These are phyloP conservation scores for Vanrija sp. DNA, from an alignment of 1,284 basidiomycete genomes.

Conservation along the genomic window DNA sequence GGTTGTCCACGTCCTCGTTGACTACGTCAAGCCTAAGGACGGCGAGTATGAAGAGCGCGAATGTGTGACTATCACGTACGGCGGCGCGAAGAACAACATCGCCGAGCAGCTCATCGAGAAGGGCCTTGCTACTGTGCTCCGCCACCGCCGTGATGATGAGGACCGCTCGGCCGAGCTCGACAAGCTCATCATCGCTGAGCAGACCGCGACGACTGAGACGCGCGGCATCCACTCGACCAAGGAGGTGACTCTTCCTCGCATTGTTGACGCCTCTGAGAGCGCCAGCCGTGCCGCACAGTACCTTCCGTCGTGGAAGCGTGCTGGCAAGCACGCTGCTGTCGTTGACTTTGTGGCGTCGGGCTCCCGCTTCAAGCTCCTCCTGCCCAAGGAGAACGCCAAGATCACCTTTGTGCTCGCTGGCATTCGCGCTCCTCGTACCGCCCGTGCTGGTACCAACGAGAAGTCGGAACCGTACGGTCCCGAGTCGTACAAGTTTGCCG, in stretches of 20 bases:
- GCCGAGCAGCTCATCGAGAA: constrained; percentile 90
- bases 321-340: constrained; percentile 73
- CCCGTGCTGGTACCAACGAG: constrained; percentile 69
- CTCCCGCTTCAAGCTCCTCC: constrained; percentile 86
- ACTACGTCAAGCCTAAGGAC: constrained; percentile 87
- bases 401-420: constrained; percentile 83
- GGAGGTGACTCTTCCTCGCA: constrained; percentile 61
- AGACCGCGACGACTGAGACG: constrained; percentile 68
- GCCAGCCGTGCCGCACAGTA: constrained; percentile 73
- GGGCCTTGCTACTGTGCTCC: constrained; percentile 81
- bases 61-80: constrained; percentile 80
- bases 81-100: constrained; percentile 75
- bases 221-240: constrained; percentile 91
- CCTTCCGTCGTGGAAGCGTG: constrained; percentile 85
- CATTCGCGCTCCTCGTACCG: constrained; percentile 76
- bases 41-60: constrained; percentile 91
- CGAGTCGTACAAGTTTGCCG: constrained; percentile 78
- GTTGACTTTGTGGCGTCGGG: constrained; percentile 93
- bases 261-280: constrained; percentile 89
- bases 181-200: constrained; percentile 91
- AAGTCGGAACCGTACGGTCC: constrained; percentile 83
- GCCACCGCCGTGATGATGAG: constrained; percentile 92
- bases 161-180: constrained; percentile 91
- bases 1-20: constrained; percentile 72
- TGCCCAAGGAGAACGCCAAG: constrained; percentile 88